Percentiles rank a stretch among this genome's conserved stretches.
phyloP scores from a whole-genome alignment of 345 rosid genomes.

The Corchorus olitorius region DNA sequence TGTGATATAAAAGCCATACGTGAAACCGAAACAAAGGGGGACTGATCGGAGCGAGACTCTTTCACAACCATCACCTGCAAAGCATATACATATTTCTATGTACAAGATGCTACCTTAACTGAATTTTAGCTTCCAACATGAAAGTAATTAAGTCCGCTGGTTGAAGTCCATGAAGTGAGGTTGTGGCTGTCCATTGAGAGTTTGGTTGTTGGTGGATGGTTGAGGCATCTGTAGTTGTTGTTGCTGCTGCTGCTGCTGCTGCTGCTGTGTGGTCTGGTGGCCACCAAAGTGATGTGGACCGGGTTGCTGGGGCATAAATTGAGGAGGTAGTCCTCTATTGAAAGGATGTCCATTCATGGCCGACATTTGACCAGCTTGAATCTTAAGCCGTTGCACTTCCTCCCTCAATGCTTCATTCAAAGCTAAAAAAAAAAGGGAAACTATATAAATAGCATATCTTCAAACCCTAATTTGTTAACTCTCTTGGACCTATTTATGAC shows the following conservation, averaged over 20 bases:
- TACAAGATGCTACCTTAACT: constrained; percentile 22
- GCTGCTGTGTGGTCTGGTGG: constrained; percentile 45
- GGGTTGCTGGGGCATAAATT: constrained; percentile 51
- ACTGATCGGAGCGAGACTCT: constrained; percentile 14
- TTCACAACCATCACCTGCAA: constrained; percentile 29
- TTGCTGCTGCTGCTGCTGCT: constrained; percentile 40
- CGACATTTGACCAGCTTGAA: constrained; percentile 70
- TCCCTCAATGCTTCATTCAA: constrained; percentile 76
- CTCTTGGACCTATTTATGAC: not conserved
- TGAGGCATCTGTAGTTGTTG: constrained; percentile 39
- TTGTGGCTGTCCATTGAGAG: constrained; percentile 16
- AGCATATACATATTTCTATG: constrained; percentile 25
- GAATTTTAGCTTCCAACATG: constrained; percentile 13
- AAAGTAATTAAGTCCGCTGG: constrained; percentile 21
- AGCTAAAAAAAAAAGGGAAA: constrained; percentile 46
- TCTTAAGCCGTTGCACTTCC: constrained; percentile 90
- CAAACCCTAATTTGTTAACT: not conserved
- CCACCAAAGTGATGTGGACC: constrained; percentile 47
- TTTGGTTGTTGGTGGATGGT: constrained; percentile 39
- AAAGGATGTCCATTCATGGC: constrained; percentile 61
- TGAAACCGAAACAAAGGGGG: constrained; percentile 20
- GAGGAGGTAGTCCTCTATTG: constrained; percentile 43
- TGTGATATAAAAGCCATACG: constrained; percentile 23
- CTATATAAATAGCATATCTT: not conserved
- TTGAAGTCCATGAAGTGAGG: constrained; percentile 16